These are phyloP conservation scores for Francoa sonchifolia DNA, from an alignment of 441 rosid species.

Conservation along the genomic window DNA sequence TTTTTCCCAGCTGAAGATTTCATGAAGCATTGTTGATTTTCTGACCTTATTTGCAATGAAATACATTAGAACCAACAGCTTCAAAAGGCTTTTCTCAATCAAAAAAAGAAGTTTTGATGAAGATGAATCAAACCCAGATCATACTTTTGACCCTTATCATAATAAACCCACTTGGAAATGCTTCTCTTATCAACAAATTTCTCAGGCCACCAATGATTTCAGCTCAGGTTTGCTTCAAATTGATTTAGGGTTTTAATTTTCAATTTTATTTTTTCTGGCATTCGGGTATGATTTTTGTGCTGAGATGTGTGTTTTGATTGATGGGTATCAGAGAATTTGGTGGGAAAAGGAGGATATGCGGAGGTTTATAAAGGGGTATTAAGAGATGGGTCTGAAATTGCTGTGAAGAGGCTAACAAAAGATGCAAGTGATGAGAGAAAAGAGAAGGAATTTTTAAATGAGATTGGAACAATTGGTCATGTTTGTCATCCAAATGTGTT, in stretches of 20 bases:
- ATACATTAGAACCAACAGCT: constrained; percentile 11
- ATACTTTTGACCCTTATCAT: constrained; percentile 12
- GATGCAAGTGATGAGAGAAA: constrained; percentile 67
- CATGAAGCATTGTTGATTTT: too few species aligned
- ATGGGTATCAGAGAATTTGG: constrained; percentile 48
- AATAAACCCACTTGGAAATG: constrained; percentile 79
- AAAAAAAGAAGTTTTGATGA: constrained; percentile 44
- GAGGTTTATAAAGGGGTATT: constrained; percentile 75
- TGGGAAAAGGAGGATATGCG: constrained; percentile 89
- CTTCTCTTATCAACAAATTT: constrained; percentile 72
- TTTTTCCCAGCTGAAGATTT: too few species aligned
- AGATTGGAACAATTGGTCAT: constrained; percentile 93
- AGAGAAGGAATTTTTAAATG: constrained; percentile 80
- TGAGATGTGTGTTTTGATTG: constrained; percentile 9
- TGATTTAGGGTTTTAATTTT: too few species aligned
- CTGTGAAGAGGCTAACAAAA: constrained; percentile 76
- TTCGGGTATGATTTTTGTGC: constrained; percentile 2
- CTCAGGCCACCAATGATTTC: constrained; percentile 57
- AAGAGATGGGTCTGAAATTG: constrained; percentile 47
- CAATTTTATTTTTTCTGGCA: neutral
- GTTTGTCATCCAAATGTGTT: constrained; percentile 73
- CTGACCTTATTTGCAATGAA: too few species aligned
- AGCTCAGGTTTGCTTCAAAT: constrained; percentile 38
- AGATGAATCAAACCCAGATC: constrained; percentile 13
- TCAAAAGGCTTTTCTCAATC: constrained; percentile 16